Percentiles rank a stretch among this genome's conserved stretches.
Conservation (phyloP, 2,329 filamentous ascomycete species). For the Arthroderma sp. region DNA sequence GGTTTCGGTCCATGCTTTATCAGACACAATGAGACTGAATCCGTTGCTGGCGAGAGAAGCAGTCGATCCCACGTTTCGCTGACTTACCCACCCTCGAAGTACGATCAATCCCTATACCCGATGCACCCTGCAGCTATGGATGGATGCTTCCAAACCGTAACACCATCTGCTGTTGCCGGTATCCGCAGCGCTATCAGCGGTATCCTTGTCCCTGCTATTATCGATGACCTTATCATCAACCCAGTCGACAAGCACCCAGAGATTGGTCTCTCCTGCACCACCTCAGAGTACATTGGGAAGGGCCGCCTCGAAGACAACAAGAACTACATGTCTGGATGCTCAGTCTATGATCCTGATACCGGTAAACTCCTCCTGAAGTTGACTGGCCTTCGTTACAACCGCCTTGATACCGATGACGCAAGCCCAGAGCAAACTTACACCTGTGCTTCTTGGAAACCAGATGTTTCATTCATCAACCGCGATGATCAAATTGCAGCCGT, state of each 20-base stretch:
- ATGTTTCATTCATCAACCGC: background rate
- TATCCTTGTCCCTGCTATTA: too few relatives aligned
- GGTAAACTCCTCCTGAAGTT: background rate
- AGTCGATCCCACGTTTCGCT: constrained; percentile 11
- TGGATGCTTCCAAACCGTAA: constrained; percentile 10
- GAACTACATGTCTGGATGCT: too few relatives aligned
- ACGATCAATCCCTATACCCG: constrained; percentile 16
- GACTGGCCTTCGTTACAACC: background rate
- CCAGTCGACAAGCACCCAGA: too few relatives aligned
- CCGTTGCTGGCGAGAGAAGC: constrained; percentile 6
- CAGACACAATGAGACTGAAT: constrained; percentile 11
- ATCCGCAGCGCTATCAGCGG: too few relatives aligned
- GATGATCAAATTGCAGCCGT: background rate
- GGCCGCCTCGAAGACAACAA: too few relatives aligned
- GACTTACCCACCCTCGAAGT: constrained; percentile 9
- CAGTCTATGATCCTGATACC: constrained; percentile 6
- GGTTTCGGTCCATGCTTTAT: constrained; percentile 8
- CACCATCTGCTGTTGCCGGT: too few relatives aligned
- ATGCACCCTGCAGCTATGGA: constrained; percentile 21
- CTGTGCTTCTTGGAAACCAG: background rate
- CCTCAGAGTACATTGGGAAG: too few relatives aligned
- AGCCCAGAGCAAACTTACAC: background rate
- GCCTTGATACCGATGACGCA: background rate
- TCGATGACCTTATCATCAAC: too few relatives aligned
- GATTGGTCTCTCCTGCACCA: too few relatives aligned